Conservation (phyloP, 768 basidiomycete species). For the Galerina sulciceps region DNA sequence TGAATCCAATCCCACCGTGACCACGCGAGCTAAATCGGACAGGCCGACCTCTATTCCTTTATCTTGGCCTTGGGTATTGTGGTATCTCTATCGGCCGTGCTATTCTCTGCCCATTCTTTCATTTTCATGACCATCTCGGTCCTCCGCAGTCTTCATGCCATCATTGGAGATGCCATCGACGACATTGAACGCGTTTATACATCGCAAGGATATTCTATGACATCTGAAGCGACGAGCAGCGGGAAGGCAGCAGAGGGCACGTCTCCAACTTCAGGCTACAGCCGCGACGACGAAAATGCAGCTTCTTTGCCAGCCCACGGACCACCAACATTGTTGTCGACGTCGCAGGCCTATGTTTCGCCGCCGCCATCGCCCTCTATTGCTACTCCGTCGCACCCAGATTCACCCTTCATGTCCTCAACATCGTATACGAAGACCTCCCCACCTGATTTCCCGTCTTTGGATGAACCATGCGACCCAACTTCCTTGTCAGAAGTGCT, state of each 20-base stretch:
- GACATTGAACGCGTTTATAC: constrained; percentile 68
- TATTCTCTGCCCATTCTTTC: background rate
- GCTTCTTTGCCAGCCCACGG: background rate
- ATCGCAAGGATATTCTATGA: constrained; percentile 24
- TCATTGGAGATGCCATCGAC: constrained; percentile 70
- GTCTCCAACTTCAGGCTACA: background rate
- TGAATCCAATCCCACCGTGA: constrained; percentile 24
- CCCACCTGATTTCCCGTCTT: constrained; percentile 58
- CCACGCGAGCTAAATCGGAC: constrained; percentile 13
- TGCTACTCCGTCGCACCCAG: constrained; percentile 7
- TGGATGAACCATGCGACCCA: constrained; percentile 51
- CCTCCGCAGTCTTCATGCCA: constrained; percentile 64
- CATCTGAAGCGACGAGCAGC: constrained; percentile 8
- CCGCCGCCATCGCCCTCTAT: constrained; percentile 37
- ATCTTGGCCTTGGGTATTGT: constrained; percentile 9
- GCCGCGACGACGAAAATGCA: background rate
- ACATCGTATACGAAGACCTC: background rate
- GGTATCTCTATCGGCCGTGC: constrained; percentile 1
- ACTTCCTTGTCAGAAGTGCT: constrained; percentile 55
- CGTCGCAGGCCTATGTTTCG: constrained; percentile 32
- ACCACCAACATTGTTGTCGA: constrained; percentile 1
- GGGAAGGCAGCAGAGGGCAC: background rate
- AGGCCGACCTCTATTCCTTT: constrained; percentile 9
- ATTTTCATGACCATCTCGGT: constrained; percentile 62
- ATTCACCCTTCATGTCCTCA: constrained; percentile 31